phyloP scores from a whole-genome alignment of 208 protist genomes.

The Acanthamoeba triangularis region DNA sequence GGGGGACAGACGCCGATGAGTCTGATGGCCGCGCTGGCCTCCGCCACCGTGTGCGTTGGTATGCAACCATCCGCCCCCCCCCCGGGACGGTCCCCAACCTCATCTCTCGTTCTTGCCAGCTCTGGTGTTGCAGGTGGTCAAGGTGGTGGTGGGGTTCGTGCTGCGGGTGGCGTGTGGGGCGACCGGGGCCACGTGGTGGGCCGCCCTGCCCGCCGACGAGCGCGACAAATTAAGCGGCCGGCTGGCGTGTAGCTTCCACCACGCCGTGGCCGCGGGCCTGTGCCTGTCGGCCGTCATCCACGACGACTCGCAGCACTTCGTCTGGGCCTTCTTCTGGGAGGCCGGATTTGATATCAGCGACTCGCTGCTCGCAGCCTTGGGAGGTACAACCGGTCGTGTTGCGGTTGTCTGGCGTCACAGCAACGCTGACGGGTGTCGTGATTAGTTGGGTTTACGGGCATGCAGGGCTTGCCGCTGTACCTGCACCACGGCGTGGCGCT shows the following conservation, averaged over 20 bases:
- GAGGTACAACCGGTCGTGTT: neutral
- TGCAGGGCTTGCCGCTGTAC: conserved; percentile 21
- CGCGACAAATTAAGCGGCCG: neutral
- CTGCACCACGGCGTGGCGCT: conserved; percentile 33
- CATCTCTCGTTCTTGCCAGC: neutral
- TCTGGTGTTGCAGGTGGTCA: neutral
- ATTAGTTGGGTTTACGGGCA: neutral
- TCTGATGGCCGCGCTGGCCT: neutral
- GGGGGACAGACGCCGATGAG: neutral
- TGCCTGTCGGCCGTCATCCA: neutral
- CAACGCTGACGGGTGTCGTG: neutral
- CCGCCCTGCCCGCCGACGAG: conserved; percentile 6
- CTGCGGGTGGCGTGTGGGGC: neutral
- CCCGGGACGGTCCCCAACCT: no score
- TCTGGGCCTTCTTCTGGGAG: neutral
- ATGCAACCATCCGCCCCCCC: neutral
- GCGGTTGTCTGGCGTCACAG: no score
- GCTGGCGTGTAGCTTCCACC: neutral
- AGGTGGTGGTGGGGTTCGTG: neutral
- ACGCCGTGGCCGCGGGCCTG: conserved; percentile 3
- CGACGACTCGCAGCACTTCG: neutral
- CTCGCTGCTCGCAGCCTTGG: neutral
- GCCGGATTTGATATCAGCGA: conserved; percentile 5
- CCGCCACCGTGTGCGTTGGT: neutral
- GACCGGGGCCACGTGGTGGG: neutral